Percentiles rank a stretch among this genome's conserved stretches.
phyloP scores from a whole-genome alignment of 2,329 filamentous ascomycete genomes.

The Plectosphaerella plurivora region DNA sequence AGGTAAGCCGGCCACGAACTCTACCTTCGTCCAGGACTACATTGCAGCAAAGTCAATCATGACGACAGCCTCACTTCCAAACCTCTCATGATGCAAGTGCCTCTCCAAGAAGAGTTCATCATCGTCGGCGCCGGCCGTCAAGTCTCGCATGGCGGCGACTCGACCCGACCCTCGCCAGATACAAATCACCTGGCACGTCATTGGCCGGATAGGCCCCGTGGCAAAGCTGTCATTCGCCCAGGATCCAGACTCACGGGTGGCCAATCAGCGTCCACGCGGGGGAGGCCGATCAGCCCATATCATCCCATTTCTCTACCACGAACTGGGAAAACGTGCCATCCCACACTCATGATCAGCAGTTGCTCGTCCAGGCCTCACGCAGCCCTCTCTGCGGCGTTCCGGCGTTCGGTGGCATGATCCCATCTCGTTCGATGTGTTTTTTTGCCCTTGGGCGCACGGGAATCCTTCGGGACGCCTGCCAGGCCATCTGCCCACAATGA shows the following conservation, averaged over 20 bases:
- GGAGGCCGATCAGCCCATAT: conserved; percentile 13
- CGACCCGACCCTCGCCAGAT: background rate
- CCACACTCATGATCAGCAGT: background rate
- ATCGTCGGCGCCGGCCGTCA: background rate
- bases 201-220: conserved; percentile 1
- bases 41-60: background rate
- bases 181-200: background rate
- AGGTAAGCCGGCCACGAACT: too few relatives aligned
- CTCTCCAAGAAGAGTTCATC: background rate
- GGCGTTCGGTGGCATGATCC: background rate
- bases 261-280: conserved; percentile 10
- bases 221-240: conserved; percentile 10
- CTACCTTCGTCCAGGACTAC: too few relatives aligned
- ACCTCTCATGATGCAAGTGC: background rate
- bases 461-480: conserved; percentile 12
- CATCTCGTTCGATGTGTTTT: background rate
- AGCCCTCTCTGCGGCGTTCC: background rate
- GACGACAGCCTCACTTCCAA: background rate
- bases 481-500: conserved; percentile 13
- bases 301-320: conserved; percentile 12
- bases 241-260: background rate
- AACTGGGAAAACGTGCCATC: conserved; percentile 10
- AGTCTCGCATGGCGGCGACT: background rate
- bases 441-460: conserved; percentile 6
- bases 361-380: background rate